These are phyloP conservation scores for Dryadomyces quercus-mongolicae DNA, from an alignment of 2,329 filamentous ascomycete genomes.

Conservation along the genomic window DNA sequence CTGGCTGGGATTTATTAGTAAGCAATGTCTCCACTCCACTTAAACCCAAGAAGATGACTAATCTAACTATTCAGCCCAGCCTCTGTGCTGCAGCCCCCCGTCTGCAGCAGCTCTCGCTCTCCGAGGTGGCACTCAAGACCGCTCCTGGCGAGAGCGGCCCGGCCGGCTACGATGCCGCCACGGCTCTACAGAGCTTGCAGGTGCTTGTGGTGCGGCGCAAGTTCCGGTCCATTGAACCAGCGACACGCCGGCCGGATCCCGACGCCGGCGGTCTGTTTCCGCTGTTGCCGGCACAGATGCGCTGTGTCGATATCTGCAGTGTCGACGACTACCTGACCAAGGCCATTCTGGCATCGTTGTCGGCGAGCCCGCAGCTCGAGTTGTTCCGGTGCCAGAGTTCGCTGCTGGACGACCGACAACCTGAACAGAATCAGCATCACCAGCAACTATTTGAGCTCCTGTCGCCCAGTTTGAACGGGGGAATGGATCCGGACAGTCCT, in stretches of 20 bases:
- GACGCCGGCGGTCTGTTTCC: slow-evolving; percentile 1
- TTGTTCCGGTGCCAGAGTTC: not conserved
- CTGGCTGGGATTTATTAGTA: not conserved
- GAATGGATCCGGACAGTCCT: too few relatives aligned
- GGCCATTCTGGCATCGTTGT: not conserved
- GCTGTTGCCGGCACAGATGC: slow-evolving; percentile 3
- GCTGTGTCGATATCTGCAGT: not conserved
- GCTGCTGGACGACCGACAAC: not conserved
- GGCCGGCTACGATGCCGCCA: not conserved
- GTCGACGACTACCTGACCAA: not conserved
- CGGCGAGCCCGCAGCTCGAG: not conserved
- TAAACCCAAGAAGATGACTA: not conserved
- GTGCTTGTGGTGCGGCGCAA: slow-evolving; percentile 3
- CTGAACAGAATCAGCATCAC: too few relatives aligned
- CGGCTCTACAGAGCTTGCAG: slow-evolving; percentile 1
- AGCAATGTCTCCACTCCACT: too few relatives aligned
- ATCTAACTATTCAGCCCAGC: not conserved
- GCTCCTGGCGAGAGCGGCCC: not conserved
- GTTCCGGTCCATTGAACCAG: not conserved
- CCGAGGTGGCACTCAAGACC: not conserved
- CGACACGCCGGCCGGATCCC: not conserved
- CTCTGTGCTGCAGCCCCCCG: not conserved
- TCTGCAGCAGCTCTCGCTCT: slow-evolving; percentile 9
- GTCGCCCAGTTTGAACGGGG: too few relatives aligned
- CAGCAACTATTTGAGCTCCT: not conserved